These are phyloP conservation scores for Chlamydomonas incerta DNA, from an alignment of 139 green algal species.

Conservation along the genomic window DNA sequence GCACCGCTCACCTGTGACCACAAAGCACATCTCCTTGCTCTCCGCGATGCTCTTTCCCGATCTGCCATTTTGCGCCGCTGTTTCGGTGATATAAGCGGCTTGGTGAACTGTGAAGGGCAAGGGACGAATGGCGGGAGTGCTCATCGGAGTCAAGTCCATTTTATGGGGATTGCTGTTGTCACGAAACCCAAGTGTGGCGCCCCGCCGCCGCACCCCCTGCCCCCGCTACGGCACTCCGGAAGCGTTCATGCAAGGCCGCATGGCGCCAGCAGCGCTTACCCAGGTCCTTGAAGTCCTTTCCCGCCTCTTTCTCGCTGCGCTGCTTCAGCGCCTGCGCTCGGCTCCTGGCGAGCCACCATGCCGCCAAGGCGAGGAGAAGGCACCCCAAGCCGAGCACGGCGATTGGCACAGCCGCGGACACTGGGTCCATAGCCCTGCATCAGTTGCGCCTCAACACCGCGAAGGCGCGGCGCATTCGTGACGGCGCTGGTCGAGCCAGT, in stretches of 20 bases:
- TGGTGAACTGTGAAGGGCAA: background rate
- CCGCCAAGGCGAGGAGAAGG: background rate
- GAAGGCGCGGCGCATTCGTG: no score
- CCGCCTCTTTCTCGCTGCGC: conserved; percentile 4
- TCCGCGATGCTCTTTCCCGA: background rate
- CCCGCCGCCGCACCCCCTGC: no score
- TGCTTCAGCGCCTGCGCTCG: conserved; percentile 1
- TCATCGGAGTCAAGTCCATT: no score
- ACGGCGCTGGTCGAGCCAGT: no score
- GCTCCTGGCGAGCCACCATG: conserved; percentile 1
- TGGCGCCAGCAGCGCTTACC: no score
- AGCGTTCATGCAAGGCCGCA: no score
- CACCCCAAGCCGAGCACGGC: conserved; percentile 5
- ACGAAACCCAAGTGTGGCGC: no score
- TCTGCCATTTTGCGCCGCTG: background rate
- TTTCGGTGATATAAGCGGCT: background rate
- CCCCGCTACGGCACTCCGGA: no score
- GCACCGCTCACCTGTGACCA: conserved; percentile 69
- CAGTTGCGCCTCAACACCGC: no score
- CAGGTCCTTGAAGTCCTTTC: conserved; percentile 29
- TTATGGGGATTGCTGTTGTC: no score
- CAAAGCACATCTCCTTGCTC: conserved; percentile 65
- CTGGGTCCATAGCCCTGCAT: no score
- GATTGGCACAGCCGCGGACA: conserved; percentile 4
- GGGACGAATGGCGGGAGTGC: no score